phyloP scores from a whole-genome alignment of 2,329 filamentous ascomycete species.

The Chrysosporium keratinophilum region DNA sequence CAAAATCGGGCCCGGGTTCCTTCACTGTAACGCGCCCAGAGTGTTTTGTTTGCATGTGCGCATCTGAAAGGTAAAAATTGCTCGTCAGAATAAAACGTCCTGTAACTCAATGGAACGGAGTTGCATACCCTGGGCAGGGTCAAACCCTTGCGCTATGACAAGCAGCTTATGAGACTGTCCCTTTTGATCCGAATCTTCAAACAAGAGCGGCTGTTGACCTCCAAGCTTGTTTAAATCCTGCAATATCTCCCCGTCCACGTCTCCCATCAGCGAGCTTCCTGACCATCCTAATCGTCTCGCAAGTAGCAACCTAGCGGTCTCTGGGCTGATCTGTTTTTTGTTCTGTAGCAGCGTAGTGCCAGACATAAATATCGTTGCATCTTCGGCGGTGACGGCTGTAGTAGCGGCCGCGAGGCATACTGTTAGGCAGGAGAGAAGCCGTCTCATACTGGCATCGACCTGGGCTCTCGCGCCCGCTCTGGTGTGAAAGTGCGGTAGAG shows the following conservation, averaged over 20 bases:
- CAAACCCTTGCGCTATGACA: constrained; percentile 45
- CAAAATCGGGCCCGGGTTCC: not conserved
- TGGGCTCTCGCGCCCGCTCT: not conserved
- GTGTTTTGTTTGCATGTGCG: not conserved
- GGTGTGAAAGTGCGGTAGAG: not conserved
- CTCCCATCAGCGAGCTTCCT: constrained; percentile 35
- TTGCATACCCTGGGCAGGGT: constrained; percentile 48
- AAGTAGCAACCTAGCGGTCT: constrained; percentile 31
- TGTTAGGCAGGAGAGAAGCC: constrained; percentile 13
- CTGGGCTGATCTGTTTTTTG: constrained; percentile 11
- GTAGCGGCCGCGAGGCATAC: constrained; percentile 12
- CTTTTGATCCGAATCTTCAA: constrained; percentile 29
- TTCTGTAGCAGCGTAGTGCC: constrained; percentile 12
- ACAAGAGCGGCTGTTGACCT: constrained; percentile 43
- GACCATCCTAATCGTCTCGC: constrained; percentile 42
- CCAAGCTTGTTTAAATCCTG: constrained; percentile 52
- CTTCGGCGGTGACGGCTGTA: constrained; percentile 15
- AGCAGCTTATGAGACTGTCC: constrained; percentile 24
- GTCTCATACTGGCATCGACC: constrained; percentile 15
- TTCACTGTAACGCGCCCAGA: not conserved
- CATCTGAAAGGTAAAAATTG: not conserved
- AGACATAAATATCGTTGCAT: constrained; percentile 29
- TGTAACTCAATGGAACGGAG: not conserved
- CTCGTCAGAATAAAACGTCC: not conserved
- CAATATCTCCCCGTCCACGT: constrained; percentile 42